These are phyloP conservation scores for Metschnikowia lochheadii DNA, from an alignment of 805 yeast species.

Conservation along the genomic window DNA sequence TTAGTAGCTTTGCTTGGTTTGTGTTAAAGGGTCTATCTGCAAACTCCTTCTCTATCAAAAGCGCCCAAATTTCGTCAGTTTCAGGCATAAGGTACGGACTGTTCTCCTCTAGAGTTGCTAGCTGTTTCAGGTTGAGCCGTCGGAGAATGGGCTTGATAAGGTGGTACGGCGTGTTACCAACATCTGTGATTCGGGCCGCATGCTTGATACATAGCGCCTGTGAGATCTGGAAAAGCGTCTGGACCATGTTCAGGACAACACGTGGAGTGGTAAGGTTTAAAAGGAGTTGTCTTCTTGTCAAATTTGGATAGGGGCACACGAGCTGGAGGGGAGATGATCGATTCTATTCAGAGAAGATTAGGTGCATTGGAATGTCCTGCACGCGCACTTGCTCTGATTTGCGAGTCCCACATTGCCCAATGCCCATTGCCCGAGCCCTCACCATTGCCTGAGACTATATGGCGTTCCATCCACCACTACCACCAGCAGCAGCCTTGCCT, in stretches of 20 bases:
- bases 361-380: slow-evolving; percentile 1
- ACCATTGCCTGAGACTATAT: too few relatives aligned
- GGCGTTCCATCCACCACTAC: too few relatives aligned
- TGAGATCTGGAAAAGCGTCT: slow-evolving; percentile 13
- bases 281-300: neutral
- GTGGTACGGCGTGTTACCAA: slow-evolving; percentile 37
- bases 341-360: neutral
- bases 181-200: slow-evolving; percentile 16
- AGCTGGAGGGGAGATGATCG: neutral
- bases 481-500: too few relatives aligned
- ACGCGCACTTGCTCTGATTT: neutral
- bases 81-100: slow-evolving; percentile 41
- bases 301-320: too few relatives aligned
- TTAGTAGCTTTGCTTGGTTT: slow-evolving; percentile 4
- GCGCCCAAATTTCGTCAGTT: slow-evolving; percentile 45
- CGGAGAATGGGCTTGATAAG: slow-evolving; percentile 44
- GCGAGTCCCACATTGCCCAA: neutral
- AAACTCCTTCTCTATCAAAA: slow-evolving; percentile 45
- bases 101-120: slow-evolving; percentile 35
- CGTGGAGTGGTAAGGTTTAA: neutral
- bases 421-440: too few relatives aligned
- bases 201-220: slow-evolving; percentile 14
- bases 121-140: slow-evolving; percentile 40
- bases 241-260: slow-evolving; percentile 3
- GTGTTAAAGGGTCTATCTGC: slow-evolving; percentile 36